These are phyloP conservation scores for Ceratocystis albifundus DNA, from an alignment of 2,329 filamentous ascomycete species.

Conservation along the genomic window DNA sequence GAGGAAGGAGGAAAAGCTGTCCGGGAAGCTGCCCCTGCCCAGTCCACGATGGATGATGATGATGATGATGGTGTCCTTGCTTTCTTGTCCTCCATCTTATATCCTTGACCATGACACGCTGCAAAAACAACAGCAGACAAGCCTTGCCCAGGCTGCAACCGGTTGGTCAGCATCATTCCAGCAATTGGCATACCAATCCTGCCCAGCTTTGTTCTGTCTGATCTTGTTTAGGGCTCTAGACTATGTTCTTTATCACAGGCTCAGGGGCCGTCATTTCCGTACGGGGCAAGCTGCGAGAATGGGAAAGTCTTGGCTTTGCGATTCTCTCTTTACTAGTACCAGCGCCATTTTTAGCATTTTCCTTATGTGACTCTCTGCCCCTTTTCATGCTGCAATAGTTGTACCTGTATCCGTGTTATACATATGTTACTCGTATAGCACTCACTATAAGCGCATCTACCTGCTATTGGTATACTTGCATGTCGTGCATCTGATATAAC, in stretches of 20 bases:
- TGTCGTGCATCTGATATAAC: too few species aligned
- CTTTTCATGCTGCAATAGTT: background rate
- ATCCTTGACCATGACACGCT: background rate
- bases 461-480: too few species aligned
- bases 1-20: background rate
- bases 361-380: background rate
- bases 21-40: background rate
- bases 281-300: background rate
- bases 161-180: background rate
- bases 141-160: background rate
- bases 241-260: background rate
- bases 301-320: background rate
- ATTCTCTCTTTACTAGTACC: background rate
- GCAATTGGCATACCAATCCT: background rate
- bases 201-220: background rate
- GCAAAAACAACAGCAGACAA: background rate
- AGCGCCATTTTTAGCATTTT: background rate
- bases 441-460: too few species aligned
- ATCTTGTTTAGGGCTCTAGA: background rate
- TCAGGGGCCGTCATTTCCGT: slow-evolving; percentile 12
- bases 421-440: too few species aligned
- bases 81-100: background rate
- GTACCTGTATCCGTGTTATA: too few species aligned
- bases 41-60: background rate
- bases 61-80: background rate